Percentiles rank a stretch among this genome's conserved stretches.
These are phyloP conservation scores for Ajuga chamaepitys DNA, from an alignment of 257 asterid species.

Conservation along the genomic window DNA sequence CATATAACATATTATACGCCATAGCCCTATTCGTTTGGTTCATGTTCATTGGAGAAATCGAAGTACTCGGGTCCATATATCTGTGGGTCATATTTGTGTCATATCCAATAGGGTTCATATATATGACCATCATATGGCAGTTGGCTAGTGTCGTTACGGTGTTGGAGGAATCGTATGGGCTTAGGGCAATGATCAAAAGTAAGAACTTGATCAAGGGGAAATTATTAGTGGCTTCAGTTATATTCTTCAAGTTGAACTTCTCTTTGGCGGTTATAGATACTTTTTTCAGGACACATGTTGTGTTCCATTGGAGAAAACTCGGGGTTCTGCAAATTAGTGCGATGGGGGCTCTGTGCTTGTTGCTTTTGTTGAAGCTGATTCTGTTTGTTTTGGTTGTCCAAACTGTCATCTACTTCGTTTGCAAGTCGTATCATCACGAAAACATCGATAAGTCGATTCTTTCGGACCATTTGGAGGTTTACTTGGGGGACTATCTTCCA, in stretches of 20 bases:
- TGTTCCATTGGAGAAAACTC: slow-evolving; percentile 13
- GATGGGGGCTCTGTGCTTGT: slow-evolving; percentile 31
- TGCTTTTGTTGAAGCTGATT: slow-evolving; percentile 30
- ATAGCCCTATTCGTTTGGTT: not conserved
- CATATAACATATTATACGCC: slow-evolving; percentile 23
- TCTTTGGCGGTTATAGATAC: slow-evolving; percentile 15
- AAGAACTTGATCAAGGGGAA: slow-evolving; percentile 49
- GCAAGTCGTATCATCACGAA: slow-evolving; percentile 54
- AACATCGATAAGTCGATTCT: slow-evolving; percentile 45
- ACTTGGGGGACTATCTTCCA: slow-evolving; percentile 53
- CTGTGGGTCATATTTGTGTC: slow-evolving; percentile 5
- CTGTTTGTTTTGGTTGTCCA: slow-evolving; percentile 41
- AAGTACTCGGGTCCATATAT: not conserved
- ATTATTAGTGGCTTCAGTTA: slow-evolving; percentile 18
- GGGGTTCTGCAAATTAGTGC: slow-evolving; percentile 18
- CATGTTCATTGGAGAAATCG: not conserved
- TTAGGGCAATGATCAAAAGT: slow-evolving; percentile 44
- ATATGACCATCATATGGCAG: slow-evolving; percentile 44
- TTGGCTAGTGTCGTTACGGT: slow-evolving; percentile 46
- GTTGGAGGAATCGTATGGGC: slow-evolving; percentile 44
- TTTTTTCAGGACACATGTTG: slow-evolving; percentile 20
- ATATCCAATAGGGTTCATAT: slow-evolving; percentile 28
- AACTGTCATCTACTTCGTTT: slow-evolving; percentile 49
- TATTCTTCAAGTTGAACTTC: slow-evolving; percentile 28
- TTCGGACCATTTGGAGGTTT: slow-evolving; percentile 57